Conservation (phyloP, 192 early-diverging fungal genomes). For the Chytriomyces hyalinus region DNA sequence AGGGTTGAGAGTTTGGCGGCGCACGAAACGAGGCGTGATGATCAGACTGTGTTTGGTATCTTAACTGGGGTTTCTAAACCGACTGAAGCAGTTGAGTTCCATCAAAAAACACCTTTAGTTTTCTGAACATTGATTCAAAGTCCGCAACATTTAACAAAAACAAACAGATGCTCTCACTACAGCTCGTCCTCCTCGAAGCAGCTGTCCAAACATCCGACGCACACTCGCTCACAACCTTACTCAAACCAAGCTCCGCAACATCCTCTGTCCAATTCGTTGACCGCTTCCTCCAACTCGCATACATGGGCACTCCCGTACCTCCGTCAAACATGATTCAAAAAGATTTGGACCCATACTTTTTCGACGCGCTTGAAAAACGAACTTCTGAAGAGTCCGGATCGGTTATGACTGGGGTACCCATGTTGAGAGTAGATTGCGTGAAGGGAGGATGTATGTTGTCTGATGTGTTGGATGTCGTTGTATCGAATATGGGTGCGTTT, state of each 20-base stretch:
- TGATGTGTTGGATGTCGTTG: no score
- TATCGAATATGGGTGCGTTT: no score
- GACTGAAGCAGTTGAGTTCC: background rate
- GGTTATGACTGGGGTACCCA: no score
- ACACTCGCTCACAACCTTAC: background rate
- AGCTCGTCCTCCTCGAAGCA: background rate
- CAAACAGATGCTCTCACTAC: background rate
- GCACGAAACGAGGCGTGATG: background rate
- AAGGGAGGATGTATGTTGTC: no score
- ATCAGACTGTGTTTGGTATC: background rate
- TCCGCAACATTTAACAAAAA: background rate
- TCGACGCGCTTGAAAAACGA: conserved; percentile 9
- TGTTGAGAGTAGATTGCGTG: no score
- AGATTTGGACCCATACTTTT: conserved; percentile 19
- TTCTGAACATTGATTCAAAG: background rate
- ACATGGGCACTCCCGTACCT: background rate
- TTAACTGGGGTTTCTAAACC: background rate
- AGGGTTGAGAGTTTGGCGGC: background rate
- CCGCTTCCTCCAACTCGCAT: conserved; percentile 3
- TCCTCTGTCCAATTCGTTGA: background rate
- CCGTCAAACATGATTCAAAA: background rate
- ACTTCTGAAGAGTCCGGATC: no score
- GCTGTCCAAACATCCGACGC: background rate
- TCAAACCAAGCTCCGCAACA: background rate
- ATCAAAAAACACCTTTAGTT: background rate